These are phyloP conservation scores for Excoecaria cochinchinensis DNA, from an alignment of 345 rosid genomes.

Conservation along the genomic window DNA sequence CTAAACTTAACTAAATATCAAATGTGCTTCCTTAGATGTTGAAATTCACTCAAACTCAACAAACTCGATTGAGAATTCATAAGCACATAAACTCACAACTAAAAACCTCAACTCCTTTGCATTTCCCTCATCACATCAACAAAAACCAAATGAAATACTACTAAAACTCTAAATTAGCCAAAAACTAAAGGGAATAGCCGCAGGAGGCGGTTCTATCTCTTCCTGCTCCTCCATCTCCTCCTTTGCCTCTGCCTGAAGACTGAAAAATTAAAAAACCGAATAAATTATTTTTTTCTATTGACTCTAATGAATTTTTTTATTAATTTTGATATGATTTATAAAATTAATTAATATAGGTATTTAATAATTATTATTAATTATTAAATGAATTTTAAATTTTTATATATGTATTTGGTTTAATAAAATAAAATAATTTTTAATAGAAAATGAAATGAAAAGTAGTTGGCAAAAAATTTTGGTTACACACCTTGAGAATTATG, in stretches of 20 bases:
- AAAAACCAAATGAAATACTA: neutral
- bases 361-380: too few species aligned
- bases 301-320: too few species aligned
- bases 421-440: too few species aligned
- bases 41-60: neutral
- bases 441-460: too few species aligned
- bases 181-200: constrained; percentile 66
- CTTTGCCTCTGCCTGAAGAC: constrained; percentile 65
- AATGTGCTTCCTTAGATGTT: neutral
- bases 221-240: constrained; percentile 86
- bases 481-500: too few species aligned
- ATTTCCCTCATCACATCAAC: neutral
- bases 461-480: too few species aligned
- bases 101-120: neutral
- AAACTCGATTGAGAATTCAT: neutral
- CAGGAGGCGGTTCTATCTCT: constrained; percentile 93
- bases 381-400: too few species aligned
- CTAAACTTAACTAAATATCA: neutral
- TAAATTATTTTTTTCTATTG: too few species aligned
- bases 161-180: neutral
- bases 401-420: too few species aligned
- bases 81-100: neutral
- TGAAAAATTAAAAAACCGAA: too few species aligned
- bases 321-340: too few species aligned
- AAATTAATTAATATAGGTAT: too few species aligned